These are phyloP conservation scores for Boletus rubescentipes DNA, from an alignment of 768 basidiomycete genomes.

Conservation along the genomic window DNA sequence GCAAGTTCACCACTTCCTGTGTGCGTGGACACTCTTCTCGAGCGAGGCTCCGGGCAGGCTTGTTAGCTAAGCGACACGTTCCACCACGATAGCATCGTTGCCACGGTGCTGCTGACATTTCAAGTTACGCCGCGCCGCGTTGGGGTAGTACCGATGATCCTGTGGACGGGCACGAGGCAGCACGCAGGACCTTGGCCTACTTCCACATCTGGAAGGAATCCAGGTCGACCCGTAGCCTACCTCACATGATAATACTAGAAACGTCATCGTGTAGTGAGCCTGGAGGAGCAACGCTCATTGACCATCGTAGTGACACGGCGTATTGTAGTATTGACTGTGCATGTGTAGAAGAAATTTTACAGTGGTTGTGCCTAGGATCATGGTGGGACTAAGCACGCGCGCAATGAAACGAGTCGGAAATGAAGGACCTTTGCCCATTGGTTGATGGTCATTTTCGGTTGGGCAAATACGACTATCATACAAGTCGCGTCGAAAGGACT, in stretches of 20 bases:
- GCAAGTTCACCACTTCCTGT: not conserved
- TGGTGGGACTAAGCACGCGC: too few relatives aligned
- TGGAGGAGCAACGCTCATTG: not conserved
- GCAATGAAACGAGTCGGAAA: too few relatives aligned
- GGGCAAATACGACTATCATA: too few relatives aligned
- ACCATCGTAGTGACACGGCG: too few relatives aligned
- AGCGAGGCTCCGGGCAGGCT: constrained; percentile 9
- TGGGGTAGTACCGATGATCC: not conserved
- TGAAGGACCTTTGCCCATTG: too few relatives aligned
- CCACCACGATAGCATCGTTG: constrained; percentile 2
- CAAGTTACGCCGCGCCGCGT: not conserved
- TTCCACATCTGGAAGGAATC: not conserved
- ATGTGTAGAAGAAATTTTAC: too few relatives aligned
- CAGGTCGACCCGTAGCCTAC: not conserved
- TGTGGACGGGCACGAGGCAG: constrained; percentile 9
- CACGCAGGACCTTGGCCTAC: not conserved
- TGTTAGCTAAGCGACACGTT: constrained; percentile 22
- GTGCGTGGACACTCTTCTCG: not conserved
- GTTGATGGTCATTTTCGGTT: too few relatives aligned
- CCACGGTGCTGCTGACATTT: not conserved
- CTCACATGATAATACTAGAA: not conserved
- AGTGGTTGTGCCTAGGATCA: too few relatives aligned
- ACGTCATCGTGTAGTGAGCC: not conserved
- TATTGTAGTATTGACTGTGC: too few relatives aligned
- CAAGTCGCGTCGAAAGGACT: too few relatives aligned